These are phyloP conservation scores for Solanum verrucosum DNA, from an alignment of 257 asterid genomes.

Conservation along the genomic window DNA sequence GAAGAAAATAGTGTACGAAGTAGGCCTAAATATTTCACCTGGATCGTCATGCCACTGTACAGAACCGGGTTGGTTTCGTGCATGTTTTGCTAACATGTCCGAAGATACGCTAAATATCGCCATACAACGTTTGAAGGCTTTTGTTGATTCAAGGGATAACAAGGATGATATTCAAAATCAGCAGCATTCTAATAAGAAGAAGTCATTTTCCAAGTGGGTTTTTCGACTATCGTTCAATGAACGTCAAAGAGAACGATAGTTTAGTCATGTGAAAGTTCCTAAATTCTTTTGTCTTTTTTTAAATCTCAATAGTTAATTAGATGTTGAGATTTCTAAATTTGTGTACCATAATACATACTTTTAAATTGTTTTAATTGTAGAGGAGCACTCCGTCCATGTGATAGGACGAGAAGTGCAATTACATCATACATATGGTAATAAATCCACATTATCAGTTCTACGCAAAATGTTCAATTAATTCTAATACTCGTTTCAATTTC, in stretches of 20 bases:
- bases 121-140: not conserved
- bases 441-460: not conserved
- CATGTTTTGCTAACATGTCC: not conserved
- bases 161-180: not conserved
- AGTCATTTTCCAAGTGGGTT: conserved; percentile 44
- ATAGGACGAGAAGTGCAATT: not conserved
- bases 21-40: conserved; percentile 1
- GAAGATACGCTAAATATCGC: not conserved
- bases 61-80: conserved; percentile 9
- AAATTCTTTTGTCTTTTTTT: not conserved
- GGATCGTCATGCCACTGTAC: conserved; percentile 3
- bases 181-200: conserved; percentile 24
- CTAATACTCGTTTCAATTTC: not conserved
- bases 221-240: conserved; percentile 44
- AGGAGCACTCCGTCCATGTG: not conserved
- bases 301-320: not conserved
- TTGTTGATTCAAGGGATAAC: not conserved
- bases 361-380: not conserved
- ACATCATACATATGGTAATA: not conserved
- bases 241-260: conserved; percentile 45
- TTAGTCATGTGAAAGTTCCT: not conserved
- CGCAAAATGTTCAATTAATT: not conserved
- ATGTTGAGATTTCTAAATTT: not conserved
- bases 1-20: conserved; percentile 2
- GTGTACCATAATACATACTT: not conserved